Evolutionary conservation across 805 yeast species (phyloP), one percentile per base, ranked within the genome.

Genomic region (Wickerhamomyces alni): DNA sequence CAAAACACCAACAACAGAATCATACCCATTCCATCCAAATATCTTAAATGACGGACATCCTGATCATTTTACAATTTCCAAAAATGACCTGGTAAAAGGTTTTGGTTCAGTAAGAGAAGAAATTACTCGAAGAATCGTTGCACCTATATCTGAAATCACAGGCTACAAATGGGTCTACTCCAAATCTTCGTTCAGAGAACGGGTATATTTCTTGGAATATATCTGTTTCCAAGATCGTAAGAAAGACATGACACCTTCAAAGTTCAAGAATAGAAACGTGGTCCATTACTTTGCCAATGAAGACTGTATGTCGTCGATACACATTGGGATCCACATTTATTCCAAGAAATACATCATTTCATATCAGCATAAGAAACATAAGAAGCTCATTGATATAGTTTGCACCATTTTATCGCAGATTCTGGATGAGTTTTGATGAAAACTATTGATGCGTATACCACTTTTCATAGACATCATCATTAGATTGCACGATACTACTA

Each of bases 121-220:
- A 12, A 47, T 52, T 16, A 50, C 38, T 17, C 40, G 39, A 36
- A 42, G 44, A 17, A 33, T 52, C 3, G 40, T 52, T 9, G 36
- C 38, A 2, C 55, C 54, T 2, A 46, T 52, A 28, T 46, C 50
- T 6, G 39, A 40, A 24, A 44, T 48, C 5, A 46, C 55, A 10
- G 57, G 57, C 1, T 52, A 51, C 30, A 52, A 52, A 37, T 52
- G 57, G 57, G 50, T 38, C 2, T 52, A 52, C 37, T 36, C 46
- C 17, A 45, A 47, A 22, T 44, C 51, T 28, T 40, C 49, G 5
- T 51, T 47, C 36, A 50, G 47, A 38, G 46, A 47, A 33, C 35
- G 42, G 34, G 48, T 49, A 3, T 51, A 51, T 28, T 44, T 49
- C 33, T 30, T 52, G 9, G 47, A 46, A 17, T 52, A 46, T 21